Conservation (phyloP, 1,284 basidiomycete genomes). For the Bjerkandera adusta region DNA sequence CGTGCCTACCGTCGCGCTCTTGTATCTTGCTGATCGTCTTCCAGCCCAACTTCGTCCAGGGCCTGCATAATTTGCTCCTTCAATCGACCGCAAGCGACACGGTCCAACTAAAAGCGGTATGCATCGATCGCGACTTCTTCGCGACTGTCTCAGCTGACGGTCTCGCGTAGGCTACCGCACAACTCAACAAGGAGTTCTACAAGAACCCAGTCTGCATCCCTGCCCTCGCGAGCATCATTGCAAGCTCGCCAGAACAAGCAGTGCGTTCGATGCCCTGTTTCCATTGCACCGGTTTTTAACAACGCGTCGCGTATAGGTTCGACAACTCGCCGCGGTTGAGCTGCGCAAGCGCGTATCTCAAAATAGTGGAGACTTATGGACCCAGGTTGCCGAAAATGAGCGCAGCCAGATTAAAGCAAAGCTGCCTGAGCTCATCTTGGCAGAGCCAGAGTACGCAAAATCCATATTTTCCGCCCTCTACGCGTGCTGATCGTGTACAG, state of each 20-base stretch:
- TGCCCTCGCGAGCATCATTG: conserved; percentile 87
- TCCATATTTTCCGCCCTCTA: conserved; percentile 8
- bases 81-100: conserved; percentile 89
- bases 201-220: conserved; percentile 90
- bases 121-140: conserved; percentile 28
- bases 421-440: conserved; percentile 78
- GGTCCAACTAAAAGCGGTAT: conserved; percentile 80
- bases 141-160: conserved; percentile 4
- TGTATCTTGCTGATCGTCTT: conserved; percentile 9
- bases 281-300: conserved; percentile 6
- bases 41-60: conserved; percentile 70
- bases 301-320: conserved; percentile 55
- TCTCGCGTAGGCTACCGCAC: conserved; percentile 77
- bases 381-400: conserved; percentile 65
- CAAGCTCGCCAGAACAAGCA: conserved; percentile 75
- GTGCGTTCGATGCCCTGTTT: conserved; percentile 39
- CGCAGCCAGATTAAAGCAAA: conserved; percentile 86
- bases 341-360: conserved; percentile 88
- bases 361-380: conserved; percentile 86
- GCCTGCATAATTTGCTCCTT: conserved; percentile 80
- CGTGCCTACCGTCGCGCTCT: conserved; percentile 9
- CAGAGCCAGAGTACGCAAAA: conserved; percentile 71
- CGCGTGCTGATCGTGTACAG: background rate
- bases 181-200: conserved; percentile 90
- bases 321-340: conserved; percentile 98